Evolutionary conservation across 2,329 filamentous ascomycete species (phyloP).

Genomic region (Colletotrichum ledebouriae): DNA sequence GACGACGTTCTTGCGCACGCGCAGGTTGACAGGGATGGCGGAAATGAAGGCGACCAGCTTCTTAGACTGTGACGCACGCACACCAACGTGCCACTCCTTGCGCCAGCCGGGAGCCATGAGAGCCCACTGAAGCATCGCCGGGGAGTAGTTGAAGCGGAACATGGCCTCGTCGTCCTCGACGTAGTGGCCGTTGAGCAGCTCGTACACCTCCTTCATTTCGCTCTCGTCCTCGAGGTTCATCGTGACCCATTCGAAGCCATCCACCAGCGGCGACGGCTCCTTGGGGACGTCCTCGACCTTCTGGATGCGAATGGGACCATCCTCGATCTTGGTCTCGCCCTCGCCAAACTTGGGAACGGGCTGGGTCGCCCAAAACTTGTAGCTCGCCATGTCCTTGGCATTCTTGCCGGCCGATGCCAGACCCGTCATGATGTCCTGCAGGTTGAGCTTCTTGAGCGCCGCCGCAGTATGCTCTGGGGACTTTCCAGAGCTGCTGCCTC

Average conservation of each 20-base stretch:
- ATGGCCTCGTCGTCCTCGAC: slow-evolving; percentile 97
- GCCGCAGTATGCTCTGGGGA: slow-evolving; percentile 61
- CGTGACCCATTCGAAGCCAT: slow-evolving; percentile 94
- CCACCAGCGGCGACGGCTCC: slow-evolving; percentile 79
- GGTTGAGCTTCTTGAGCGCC: slow-evolving; percentile 72
- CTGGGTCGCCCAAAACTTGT: slow-evolving; percentile 99
- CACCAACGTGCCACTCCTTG: slow-evolving; percentile 94
- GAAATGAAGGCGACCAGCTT: slow-evolving; percentile 97
- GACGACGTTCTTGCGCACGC: slow-evolving; percentile 81
- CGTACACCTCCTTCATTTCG: slow-evolving; percentile 90
- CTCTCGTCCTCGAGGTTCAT: slow-evolving; percentile 85
- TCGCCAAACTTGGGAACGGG: slow-evolving; percentile 88
- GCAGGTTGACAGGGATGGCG: slow-evolving; percentile 87
- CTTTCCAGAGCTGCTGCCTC: slow-evolving; percentile 52
- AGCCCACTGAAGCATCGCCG: slow-evolving; percentile 91
- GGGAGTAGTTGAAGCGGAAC: slow-evolving; percentile 97
- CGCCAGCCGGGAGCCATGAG: slow-evolving; percentile 95
- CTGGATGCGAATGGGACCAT: slow-evolving; percentile 88
- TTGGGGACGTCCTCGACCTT: slow-evolving; percentile 83
- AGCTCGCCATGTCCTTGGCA: slow-evolving; percentile 94
- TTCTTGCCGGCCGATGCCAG: slow-evolving; percentile 86
- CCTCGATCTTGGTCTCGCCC: slow-evolving; percentile 68
- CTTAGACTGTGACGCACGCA: slow-evolving; percentile 84
- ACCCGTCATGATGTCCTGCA: slow-evolving; percentile 81
- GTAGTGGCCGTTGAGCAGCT: slow-evolving; percentile 92